Conservation (phyloP, 2,329 filamentous ascomycete genomes). For the Claviceps maximensis region DNA sequence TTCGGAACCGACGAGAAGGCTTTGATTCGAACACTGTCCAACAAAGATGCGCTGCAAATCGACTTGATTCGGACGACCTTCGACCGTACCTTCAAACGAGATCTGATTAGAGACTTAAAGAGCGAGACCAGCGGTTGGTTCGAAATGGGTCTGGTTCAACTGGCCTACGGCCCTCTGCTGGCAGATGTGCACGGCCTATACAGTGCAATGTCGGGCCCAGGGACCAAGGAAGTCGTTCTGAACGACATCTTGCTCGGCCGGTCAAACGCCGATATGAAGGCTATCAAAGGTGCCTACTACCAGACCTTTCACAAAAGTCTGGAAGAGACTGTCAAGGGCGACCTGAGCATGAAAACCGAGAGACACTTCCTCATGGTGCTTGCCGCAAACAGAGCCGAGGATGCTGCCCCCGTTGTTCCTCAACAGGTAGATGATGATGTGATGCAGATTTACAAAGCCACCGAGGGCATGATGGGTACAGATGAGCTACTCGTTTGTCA, state of each 20-base stretch:
- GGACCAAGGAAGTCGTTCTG: slow-evolving; percentile 75
- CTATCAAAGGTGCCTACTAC: slow-evolving; percentile 72
- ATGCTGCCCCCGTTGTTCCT: slow-evolving; percentile 59
- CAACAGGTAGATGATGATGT: slow-evolving; percentile 65
- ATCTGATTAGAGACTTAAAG: slow-evolving; percentile 62
- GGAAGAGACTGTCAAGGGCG: slow-evolving; percentile 58
- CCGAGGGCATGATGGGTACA: slow-evolving; percentile 58
- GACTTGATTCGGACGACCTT: slow-evolving; percentile 55
- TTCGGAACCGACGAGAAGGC: slow-evolving; percentile 78
- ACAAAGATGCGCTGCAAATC: slow-evolving; percentile 67
- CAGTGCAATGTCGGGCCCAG: slow-evolving; percentile 61
- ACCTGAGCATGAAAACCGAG: slow-evolving; percentile 78
- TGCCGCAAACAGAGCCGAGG: slow-evolving; percentile 60
- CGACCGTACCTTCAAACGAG: slow-evolving; percentile 47
- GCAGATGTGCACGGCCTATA: slow-evolving; percentile 61
- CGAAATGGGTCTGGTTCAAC: slow-evolving; percentile 57
- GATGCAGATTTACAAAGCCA: slow-evolving; percentile 62
- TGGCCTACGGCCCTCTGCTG: slow-evolving; percentile 65
- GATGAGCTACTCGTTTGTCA: slow-evolving; percentile 67
- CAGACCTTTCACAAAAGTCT: slow-evolving; percentile 52
- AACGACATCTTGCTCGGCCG: slow-evolving; percentile 77
- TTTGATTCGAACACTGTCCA: slow-evolving; percentile 56
- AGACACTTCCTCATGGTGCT: slow-evolving; percentile 75
- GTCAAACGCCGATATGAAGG: slow-evolving; percentile 74
- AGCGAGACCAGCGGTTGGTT: slow-evolving; percentile 67